Conservation (phyloP, 768 basidiomycete species). For the Cubamyces sp. region DNA sequence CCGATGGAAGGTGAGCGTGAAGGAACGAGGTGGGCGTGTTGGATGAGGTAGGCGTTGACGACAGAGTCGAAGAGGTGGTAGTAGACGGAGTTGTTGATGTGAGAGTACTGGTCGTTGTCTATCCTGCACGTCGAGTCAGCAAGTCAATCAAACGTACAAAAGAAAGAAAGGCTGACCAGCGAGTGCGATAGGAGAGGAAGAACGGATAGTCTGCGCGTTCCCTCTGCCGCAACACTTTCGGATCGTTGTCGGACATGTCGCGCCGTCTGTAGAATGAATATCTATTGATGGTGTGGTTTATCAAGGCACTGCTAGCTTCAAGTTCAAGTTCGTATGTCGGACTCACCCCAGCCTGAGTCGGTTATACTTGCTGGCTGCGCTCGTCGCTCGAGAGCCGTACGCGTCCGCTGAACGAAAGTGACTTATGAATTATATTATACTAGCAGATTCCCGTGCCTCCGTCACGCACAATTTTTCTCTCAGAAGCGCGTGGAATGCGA, state of each 20-base stretch:
- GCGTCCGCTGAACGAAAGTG: too few species aligned
- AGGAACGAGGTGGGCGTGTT: slow-evolving; percentile 61
- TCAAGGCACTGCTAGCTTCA: too few species aligned
- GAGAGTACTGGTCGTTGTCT: slow-evolving; percentile 86
- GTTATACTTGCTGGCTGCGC: too few species aligned
- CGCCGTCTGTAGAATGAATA: too few species aligned
- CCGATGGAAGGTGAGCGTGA: slow-evolving; percentile 59
- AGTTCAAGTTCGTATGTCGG: too few species aligned
- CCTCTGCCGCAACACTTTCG: neutral
- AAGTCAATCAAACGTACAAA: neutral
- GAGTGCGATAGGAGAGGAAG: slow-evolving; percentile 65
- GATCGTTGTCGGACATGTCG: neutral
- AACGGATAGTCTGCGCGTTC: slow-evolving; percentile 58
- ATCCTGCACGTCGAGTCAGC: slow-evolving; percentile 52
- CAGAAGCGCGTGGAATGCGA: too few species aligned
- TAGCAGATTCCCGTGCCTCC: too few species aligned
- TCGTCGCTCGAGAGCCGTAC: too few species aligned
- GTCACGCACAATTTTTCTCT: too few species aligned
- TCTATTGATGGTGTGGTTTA: too few species aligned
- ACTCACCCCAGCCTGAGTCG: too few species aligned
- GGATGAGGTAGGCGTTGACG: slow-evolving; percentile 78
- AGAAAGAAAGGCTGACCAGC: slow-evolving; percentile 53
- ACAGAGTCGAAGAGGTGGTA: slow-evolving; percentile 84
- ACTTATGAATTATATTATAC: too few species aligned
- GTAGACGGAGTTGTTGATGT: slow-evolving; percentile 82